A percentile compares a stretch with the other conserved stretches of the same genome.
Conservation (phyloP, 2,329 filamentous ascomycete genomes). For the Akanthomyces lecanii region DNA sequence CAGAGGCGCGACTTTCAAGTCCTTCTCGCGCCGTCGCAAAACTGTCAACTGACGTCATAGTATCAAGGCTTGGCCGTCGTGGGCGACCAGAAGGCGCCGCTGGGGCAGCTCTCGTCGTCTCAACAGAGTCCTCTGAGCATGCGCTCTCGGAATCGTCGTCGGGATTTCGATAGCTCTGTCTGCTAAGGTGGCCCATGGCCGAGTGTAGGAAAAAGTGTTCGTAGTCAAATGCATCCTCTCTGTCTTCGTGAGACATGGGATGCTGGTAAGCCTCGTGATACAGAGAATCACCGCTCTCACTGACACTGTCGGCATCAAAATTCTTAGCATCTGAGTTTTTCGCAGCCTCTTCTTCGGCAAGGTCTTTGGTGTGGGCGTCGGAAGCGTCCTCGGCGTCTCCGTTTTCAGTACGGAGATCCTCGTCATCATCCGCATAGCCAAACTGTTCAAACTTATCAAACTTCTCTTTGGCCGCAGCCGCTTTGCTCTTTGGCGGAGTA, state of each 20-base stretch:
- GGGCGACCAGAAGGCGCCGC: constrained; percentile 34
- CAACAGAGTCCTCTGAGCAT: constrained; percentile 57
- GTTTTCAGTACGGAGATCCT: constrained; percentile 38
- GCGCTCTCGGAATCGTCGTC: constrained; percentile 48
- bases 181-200: constrained; percentile 73
- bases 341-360: constrained; percentile 10
- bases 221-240: constrained; percentile 93
- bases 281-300: constrained; percentile 60
- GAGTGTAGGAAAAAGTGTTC: constrained; percentile 94
- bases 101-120: constrained; percentile 53
- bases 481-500: constrained; percentile 6
- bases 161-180: constrained; percentile 25
- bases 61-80: constrained; percentile 45
- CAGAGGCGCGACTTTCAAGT: constrained; percentile 34
- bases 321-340: constrained; percentile 29
- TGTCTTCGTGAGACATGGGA: constrained; percentile 79
- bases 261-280: constrained; percentile 59
- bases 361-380: background rate
- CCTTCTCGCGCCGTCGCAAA: constrained; percentile 56
- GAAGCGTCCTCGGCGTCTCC: constrained; percentile 19
- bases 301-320: constrained; percentile 41
- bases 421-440: constrained; percentile 27
- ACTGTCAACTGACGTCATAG: constrained; percentile 48
- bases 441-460: constrained; percentile 27
- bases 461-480: constrained; percentile 21